A percentile compares a stretch with the other conserved stretches of the same genome.
phyloP scores from a whole-genome alignment of 805 yeast genomes.

The Ogataea nonfermentans region DNA sequence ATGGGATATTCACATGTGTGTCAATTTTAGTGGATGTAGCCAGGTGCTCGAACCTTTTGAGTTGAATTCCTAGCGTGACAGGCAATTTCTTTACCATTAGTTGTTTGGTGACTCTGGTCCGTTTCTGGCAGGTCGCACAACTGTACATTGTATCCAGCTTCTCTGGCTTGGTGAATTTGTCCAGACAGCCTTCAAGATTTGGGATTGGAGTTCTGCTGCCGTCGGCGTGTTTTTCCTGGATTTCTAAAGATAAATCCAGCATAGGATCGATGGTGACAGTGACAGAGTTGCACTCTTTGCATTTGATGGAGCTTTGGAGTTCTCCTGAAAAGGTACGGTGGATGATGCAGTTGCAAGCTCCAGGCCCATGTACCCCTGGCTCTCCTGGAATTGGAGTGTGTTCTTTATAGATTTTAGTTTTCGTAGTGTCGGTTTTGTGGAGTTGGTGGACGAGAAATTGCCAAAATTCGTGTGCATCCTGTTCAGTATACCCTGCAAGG shows the following conservation, averaged over 20 bases:
- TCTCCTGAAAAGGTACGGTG: constrained; percentile 84
- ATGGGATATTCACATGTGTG: constrained; percentile 68
- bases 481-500: constrained; percentile 94
- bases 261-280: constrained; percentile 83
- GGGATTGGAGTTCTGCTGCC: constrained; percentile 23
- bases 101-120: constrained; percentile 69
- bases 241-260: constrained; percentile 83
- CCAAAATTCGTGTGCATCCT: constrained; percentile 98
- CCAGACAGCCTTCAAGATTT: constrained; percentile 61
- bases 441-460: constrained; percentile 86
- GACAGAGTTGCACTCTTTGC: constrained; percentile 62
- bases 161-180: constrained; percentile 76
- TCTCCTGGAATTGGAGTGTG: constrained; percentile 20
- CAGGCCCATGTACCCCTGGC: constrained; percentile 2
- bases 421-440: constrained; percentile 48
- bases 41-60: constrained; percentile 74
- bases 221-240: constrained; percentile 38
- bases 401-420: constrained; percentile 22
- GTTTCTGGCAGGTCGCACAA: constrained; percentile 63
- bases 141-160: constrained; percentile 68
- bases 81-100: constrained; percentile 69
- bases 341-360: constrained; percentile 68
- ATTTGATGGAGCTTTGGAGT: constrained; percentile 73
- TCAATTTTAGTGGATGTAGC: constrained; percentile 69
- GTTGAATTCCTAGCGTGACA: constrained; percentile 76